Conservation (phyloP, 768 basidiomycete genomes). For the Termitomyces sp. region DNA sequence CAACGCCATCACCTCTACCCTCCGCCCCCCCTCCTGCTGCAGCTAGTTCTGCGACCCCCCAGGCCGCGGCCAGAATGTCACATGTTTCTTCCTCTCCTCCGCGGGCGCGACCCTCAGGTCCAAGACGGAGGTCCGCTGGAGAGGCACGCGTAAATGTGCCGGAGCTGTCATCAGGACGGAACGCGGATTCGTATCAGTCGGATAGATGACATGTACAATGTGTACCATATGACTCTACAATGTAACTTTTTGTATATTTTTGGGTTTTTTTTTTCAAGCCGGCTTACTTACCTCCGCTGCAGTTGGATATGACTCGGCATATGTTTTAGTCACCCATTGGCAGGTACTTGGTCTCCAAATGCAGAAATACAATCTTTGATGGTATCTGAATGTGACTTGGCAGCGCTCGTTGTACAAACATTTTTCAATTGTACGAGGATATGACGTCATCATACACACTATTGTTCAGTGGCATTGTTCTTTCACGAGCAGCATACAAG, state of each 20-base stretch:
- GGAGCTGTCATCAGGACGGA: background rate
- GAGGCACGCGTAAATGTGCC: constrained; percentile 7
- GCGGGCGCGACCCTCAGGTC: constrained; percentile 32
- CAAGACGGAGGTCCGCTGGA: constrained; percentile 21
- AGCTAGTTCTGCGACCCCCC: background rate
- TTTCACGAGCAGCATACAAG: background rate
- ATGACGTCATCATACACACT: background rate
- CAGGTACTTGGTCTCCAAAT: no score
- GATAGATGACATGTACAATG: constrained; percentile 4
- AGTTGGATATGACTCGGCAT: no score
- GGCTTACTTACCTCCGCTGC: no score
- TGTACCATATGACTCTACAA: background rate
- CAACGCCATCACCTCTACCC: background rate
- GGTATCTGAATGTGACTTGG: no score
- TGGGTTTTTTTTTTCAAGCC: no score
- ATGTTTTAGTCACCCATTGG: no score
- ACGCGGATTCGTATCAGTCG: background rate
- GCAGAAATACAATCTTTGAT: no score
- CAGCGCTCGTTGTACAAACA: background rate
- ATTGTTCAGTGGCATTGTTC: constrained; percentile 12
- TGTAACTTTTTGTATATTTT: no score
- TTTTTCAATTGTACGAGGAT: background rate
- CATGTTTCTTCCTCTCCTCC: constrained; percentile 14
- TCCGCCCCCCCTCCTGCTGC: background rate
- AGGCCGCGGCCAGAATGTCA: background rate